phyloP scores from a whole-genome alignment of 2,329 filamentous ascomycete species.

The Thielaviopsis populi region DNA sequence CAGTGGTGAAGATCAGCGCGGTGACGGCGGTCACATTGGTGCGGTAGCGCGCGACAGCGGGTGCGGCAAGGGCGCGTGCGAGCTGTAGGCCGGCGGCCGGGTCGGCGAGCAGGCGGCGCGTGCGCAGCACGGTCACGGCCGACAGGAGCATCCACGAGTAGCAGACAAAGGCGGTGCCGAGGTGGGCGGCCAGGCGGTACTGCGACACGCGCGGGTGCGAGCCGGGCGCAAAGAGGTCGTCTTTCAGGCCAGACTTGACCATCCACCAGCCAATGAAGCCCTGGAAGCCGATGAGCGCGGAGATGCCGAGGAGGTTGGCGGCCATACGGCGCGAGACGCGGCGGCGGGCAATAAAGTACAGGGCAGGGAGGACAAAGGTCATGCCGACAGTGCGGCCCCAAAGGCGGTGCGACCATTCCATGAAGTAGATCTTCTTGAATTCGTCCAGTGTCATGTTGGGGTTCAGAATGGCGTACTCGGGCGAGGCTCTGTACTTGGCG shows the following conservation, averaged over 20 bases:
- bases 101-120: constrained; percentile 53
- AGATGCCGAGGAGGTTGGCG: constrained; percentile 63
- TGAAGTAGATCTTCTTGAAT: constrained; percentile 98
- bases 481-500: constrained; percentile 76
- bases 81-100: constrained; percentile 46
- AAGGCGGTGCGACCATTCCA: constrained; percentile 94
- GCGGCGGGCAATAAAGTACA: constrained; percentile 73
- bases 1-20: constrained; percentile 69
- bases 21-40: constrained; percentile 56
- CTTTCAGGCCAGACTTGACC: constrained; percentile 91
- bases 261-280: constrained; percentile 98
- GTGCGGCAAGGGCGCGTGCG: constrained; percentile 47
- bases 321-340: constrained; percentile 69
- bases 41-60: constrained; percentile 58
- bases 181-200: constrained; percentile 79
- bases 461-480: constrained; percentile 86
- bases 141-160: constrained; percentile 92
- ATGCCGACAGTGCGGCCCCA: constrained; percentile 89
- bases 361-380: constrained; percentile 72
- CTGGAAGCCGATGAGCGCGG: constrained; percentile 81
- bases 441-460: constrained; percentile 82
- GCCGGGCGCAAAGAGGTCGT: constrained; percentile 85
- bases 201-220: constrained; percentile 86
- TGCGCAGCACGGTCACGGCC: constrained; percentile 69
- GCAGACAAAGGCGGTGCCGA: constrained; percentile 80